Conservation (phyloP, 129 eudicot species). For the Flaveria robusta region DNA sequence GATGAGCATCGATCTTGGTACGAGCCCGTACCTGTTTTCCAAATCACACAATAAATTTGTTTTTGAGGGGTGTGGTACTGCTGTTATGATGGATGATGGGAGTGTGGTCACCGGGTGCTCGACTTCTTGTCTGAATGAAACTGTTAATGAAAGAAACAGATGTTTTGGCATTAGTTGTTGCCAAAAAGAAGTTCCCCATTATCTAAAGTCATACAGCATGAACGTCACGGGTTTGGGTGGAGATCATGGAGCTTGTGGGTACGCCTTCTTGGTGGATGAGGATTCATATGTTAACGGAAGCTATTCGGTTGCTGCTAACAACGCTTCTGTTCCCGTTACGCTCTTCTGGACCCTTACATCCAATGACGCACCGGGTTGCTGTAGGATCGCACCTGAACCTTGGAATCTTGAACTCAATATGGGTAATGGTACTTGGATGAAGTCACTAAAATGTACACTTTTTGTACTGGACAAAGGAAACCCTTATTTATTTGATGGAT, state of each 20-base stretch:
- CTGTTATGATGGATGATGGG: background rate
- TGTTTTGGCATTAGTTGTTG: background rate
- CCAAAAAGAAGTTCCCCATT: background rate
- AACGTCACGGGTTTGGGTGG: background rate
- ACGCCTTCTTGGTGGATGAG: background rate
- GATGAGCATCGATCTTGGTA: background rate
- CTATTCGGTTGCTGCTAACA: background rate
- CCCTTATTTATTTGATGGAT: conserved; percentile 14
- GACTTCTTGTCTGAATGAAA: background rate
- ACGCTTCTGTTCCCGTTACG: background rate
- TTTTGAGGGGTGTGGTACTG: background rate
- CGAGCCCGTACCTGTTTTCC: background rate
- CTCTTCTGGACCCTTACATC: background rate
- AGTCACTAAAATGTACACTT: background rate
- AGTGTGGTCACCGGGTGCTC: background rate
- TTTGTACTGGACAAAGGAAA: background rate
- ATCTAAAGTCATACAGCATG: background rate
- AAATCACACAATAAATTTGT: background rate
- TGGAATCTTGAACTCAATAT: background rate
- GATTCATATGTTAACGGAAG: background rate
- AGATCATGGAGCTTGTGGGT: background rate
- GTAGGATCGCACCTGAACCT: background rate
- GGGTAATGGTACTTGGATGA: background rate
- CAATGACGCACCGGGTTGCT: background rate
- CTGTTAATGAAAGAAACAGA: background rate